Conservation (phyloP, 2,329 filamentous ascomycete species). For the Talaromyces sp. region DNA sequence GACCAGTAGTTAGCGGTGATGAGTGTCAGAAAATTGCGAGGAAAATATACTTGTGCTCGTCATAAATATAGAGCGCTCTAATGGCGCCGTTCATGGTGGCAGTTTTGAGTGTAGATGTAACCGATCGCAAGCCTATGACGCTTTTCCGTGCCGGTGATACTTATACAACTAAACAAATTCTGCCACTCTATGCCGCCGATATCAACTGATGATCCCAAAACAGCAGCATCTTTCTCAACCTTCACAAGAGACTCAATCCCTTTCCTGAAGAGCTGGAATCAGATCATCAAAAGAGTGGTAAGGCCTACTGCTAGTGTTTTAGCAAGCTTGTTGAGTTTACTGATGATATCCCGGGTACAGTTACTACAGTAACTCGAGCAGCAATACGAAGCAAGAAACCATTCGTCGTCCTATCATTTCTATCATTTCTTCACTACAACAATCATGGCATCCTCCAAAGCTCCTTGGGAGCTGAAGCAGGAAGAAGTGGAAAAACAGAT, state of each 20-base stretch:
- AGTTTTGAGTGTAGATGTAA: slow-evolving; percentile 8
- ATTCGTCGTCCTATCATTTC: not conserved
- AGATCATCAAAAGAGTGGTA: not conserved
- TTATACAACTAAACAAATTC: slow-evolving; percentile 21
- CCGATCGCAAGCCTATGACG: slow-evolving; percentile 18
- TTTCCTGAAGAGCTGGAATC: not conserved
- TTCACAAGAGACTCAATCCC: not conserved
- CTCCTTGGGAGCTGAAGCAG: slow-evolving; percentile 50
- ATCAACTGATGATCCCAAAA: not conserved
- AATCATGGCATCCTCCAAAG: slow-evolving; percentile 38
- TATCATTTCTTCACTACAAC: not conserved
- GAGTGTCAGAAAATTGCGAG: not conserved
- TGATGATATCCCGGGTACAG: not conserved
- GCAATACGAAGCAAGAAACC: not conserved
- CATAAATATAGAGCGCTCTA: slow-evolving; percentile 93
- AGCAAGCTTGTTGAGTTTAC: not conserved
- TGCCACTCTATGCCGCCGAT: slow-evolving; percentile 31
- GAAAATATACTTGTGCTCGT: slow-evolving; percentile 79
- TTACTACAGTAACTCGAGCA: not conserved
- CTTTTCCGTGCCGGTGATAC: slow-evolving; percentile 1
- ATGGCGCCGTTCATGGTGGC: slow-evolving; percentile 74
- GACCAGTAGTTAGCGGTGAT: slow-evolving; percentile 13
- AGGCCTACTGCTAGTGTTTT: not conserved
- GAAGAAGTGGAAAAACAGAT: slow-evolving; percentile 58
- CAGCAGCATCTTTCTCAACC: not conserved